phyloP scores from a whole-genome alignment of 2,329 filamentous ascomycete genomes.

The Ophiosphaerella narmari region DNA sequence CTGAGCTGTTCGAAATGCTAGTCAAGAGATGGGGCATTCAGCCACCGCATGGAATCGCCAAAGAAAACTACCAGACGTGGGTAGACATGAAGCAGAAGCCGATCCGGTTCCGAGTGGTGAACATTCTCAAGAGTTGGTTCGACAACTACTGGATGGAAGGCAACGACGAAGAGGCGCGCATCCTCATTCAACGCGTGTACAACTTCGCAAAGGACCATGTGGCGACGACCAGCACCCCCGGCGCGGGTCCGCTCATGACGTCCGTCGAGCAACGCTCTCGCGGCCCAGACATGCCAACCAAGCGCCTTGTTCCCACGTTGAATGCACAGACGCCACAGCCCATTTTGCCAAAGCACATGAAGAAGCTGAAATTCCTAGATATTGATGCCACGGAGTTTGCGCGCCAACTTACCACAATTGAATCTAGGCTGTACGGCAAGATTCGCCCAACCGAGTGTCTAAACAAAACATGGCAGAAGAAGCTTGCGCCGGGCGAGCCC shows the following conservation, averaged over 20 bases:
- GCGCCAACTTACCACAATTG: conserved; percentile 95
- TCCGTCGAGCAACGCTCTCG: conserved; percentile 86
- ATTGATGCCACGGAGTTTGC: conserved; percentile 96
- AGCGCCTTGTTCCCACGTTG: conserved; percentile 84
- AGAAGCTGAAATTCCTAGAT: conserved; percentile 97
- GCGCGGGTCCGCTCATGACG: conserved; percentile 80
- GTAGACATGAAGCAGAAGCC: conserved; percentile 93
- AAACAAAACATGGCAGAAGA: conserved; percentile 99
- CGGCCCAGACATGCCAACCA: conserved; percentile 84
- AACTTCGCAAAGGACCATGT: conserved; percentile 90
- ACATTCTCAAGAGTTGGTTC: conserved; percentile 98
- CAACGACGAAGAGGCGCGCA: conserved; percentile 78
- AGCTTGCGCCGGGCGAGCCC: conserved; percentile 76
- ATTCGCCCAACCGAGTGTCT: conserved; percentile 95
- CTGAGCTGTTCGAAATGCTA: conserved; percentile 89
- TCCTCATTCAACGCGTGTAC: conserved; percentile 86
- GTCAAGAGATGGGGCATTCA: conserved; percentile 92
- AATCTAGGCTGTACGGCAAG: conserved; percentile 91
- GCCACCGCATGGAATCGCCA: conserved; percentile 78
- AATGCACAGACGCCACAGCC: conserved; percentile 81
- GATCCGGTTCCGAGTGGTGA: conserved; percentile 93
- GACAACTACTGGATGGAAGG: conserved; percentile 99
- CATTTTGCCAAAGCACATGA: conserved; percentile 98
- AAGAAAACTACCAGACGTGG: conserved; percentile 82
- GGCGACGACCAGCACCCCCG: conserved; percentile 90